Base-by-base conservation (phyloP, 1,284 basidiomycete genomes). In the Leccinum pallidistipes region DNA sequence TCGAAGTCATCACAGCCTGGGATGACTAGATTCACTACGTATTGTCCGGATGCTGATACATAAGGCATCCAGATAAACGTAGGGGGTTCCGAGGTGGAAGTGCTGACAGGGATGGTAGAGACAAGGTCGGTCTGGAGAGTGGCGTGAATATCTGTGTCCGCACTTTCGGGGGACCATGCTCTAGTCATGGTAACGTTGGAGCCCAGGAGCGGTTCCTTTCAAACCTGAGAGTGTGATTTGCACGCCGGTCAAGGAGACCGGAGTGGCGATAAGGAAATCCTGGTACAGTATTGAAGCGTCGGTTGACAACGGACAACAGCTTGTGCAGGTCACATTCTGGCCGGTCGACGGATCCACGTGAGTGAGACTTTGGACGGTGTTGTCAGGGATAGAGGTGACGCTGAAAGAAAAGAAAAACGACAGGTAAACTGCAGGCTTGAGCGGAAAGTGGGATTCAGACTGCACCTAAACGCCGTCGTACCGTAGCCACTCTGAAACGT, bases 61-160 rank as follows among this genome's bases (percentile, higher is more conserved):
- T 94, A 95, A 0, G 96, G 94, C 75, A 87, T 84, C 87, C 94
- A 98, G 0, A 92, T 95, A 70, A 97, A 86, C 47, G 85, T 87
- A 10, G 94, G 92, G 16, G 83, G 83, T 49, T 83, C 74, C 0
- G 83, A 72, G 3, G 86, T 63, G 2, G 87, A 71, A 3, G 88
- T 89, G 21, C 86, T 87, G 49, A 91, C 87, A 49, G 82, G 72
- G 21, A 95, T 85, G 0, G 80, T 79, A 14, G 94, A 83, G 31
- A 88, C 83, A 21, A 96, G 83, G 55, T 96, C 88, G 1, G 83
- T 81, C 66, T 94, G 88, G 1, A 81, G 82, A 5, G 95, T 97
- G 16, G 87, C 95, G 2, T 95, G 79, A 53, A 95, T 92, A 63
- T 81, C 71, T 1, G 92, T 95, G 55, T 83, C 80, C 5, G 84